Conservation (phyloP, 768 basidiomycete species). For the Naganishia antarctica region DNA sequence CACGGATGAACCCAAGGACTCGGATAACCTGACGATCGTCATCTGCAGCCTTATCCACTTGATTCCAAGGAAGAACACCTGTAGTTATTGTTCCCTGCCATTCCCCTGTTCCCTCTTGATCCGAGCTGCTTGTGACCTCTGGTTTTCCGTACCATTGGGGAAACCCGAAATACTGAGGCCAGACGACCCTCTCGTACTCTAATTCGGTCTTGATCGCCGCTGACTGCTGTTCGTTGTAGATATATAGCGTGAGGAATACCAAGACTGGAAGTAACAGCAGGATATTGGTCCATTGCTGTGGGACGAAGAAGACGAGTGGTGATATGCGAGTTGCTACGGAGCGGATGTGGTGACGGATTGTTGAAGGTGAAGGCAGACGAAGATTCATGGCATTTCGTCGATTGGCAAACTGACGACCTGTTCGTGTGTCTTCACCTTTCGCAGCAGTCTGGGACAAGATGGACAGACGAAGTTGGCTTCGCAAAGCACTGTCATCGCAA, state of each 20-base stretch:
- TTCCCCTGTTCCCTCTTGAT: neutral
- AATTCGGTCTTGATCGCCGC: neutral
- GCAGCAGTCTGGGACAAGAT: too few relatives aligned
- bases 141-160: neutral
- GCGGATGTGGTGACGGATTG: slow-evolving; percentile 5
- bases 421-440: too few relatives aligned
- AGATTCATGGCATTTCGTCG: slow-evolving; percentile 1
- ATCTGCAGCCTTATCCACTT: neutral
- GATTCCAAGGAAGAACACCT: neutral
- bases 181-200: slow-evolving; percentile 3
- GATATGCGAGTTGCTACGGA: neutral
- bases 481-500: too few relatives aligned
- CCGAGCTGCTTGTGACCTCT: neutral
- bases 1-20: neutral
- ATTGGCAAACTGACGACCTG: neutral
- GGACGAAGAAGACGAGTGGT: neutral
- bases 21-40: neutral
- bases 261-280: neutral
- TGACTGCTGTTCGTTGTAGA: neutral
- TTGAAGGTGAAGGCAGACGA: neutral
- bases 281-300: slow-evolving; percentile 4
- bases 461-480: too few relatives aligned
- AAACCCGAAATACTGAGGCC: slow-evolving; percentile 8
- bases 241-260: slow-evolving; percentile 2
- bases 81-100: neutral